Percentiles rank a stretch among this genome's conserved stretches.
Evolutionary conservation across 1,284 basidiomycete genomes (phyloP).

Genomic region (Moesziomyces globuligerus): DNA sequence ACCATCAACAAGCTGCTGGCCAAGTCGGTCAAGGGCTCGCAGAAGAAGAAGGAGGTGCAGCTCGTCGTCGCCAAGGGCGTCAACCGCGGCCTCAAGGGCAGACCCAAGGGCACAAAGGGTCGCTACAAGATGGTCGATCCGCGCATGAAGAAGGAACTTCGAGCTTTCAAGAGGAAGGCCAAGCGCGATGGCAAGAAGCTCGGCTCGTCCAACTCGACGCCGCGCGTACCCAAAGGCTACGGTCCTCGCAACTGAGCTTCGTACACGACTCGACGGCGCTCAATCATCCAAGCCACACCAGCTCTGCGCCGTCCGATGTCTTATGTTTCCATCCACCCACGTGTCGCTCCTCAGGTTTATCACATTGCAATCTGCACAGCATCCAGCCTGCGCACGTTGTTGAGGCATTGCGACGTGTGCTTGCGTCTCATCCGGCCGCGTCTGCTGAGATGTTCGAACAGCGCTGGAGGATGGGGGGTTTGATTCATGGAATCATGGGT

Average conservation of each 20-base stretch:
- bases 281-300: not conserved
- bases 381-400: not conserved
- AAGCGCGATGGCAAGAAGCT: slow-evolving; percentile 65
- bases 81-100: slow-evolving; percentile 88
- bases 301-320: no score
- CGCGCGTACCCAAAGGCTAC: slow-evolving; percentile 56
- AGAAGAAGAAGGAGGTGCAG: slow-evolving; percentile 80
- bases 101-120: slow-evolving; percentile 94
- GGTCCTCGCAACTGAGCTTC: slow-evolving; percentile 34
- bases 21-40: slow-evolving; percentile 73
- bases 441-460: no score
- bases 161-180: slow-evolving; percentile 60
- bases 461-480: no score
- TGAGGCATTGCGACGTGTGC: not conserved
- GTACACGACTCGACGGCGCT: no score
- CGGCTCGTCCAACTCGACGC: slow-evolving; percentile 45
- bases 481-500: no score
- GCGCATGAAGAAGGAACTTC: slow-evolving; percentile 66
- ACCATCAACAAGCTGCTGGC: slow-evolving; percentile 91
- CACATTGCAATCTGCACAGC: not conserved
- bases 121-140: slow-evolving; percentile 68
- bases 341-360: not conserved
- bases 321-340: no score
- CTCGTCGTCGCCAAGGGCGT: slow-evolving; percentile 91
- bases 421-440: not conserved